These are phyloP conservation scores for Sporothrix globosa DNA, from an alignment of 2,329 filamentous ascomycete species.

Conservation along the genomic window DNA sequence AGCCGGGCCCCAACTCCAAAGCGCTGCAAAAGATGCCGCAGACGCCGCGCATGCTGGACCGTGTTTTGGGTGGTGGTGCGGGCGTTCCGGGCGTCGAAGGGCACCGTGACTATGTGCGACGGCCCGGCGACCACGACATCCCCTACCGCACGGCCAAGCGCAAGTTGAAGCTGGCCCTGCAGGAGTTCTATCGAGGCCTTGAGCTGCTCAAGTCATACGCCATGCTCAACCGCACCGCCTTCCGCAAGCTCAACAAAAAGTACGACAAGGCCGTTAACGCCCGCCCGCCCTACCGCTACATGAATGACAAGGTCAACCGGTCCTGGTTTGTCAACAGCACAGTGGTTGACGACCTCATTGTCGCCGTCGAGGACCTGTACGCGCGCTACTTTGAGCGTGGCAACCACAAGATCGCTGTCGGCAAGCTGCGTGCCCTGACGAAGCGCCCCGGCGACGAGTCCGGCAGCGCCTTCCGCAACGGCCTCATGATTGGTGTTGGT, in stretches of 20 bases:
- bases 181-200: conserved; percentile 90
- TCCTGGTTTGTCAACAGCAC: conserved; percentile 92
- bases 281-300: conserved; percentile 75
- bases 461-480: conserved; percentile 61
- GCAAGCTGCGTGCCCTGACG: conserved; percentile 77
- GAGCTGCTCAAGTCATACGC: conserved; percentile 92
- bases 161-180: conserved; percentile 86
- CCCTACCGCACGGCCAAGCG: conserved; percentile 86
- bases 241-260: conserved; percentile 98
- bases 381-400: conserved; percentile 92
- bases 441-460: conserved; percentile 61
- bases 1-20: conserved; percentile 63
- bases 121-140: conserved; percentile 63
- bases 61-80: conserved; percentile 29
- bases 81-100: conserved; percentile 39
- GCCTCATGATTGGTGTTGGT: conserved; percentile 69
- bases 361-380: conserved; percentile 85
- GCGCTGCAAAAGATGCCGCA: conserved; percentile 59
- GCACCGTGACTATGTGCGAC: conserved; percentile 54
- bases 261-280: conserved; percentile 90
- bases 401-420: conserved; percentile 87
- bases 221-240: conserved; percentile 86
- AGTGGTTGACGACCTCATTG: conserved; percentile 77
- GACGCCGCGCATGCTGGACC: conserved; percentile 51
- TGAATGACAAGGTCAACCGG: conserved; percentile 88